Conservation (phyloP, 257 asterid genomes). For the Przewalskia tangutica region DNA sequence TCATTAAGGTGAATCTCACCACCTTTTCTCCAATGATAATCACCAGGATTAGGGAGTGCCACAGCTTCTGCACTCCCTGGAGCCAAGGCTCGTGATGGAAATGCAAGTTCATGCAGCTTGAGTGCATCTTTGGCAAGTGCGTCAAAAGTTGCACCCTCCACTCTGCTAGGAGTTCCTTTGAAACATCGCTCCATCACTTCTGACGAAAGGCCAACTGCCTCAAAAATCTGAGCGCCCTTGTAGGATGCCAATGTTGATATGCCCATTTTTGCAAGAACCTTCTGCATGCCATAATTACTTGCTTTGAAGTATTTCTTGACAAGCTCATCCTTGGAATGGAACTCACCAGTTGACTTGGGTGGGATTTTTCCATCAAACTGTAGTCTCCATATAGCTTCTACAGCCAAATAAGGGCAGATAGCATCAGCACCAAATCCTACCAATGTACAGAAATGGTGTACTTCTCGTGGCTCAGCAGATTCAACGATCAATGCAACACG, state of each 20-base stretch:
- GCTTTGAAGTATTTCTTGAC: constrained; percentile 74
- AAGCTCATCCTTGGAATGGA: constrained; percentile 80
- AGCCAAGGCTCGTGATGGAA: constrained; percentile 75
- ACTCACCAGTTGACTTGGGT: constrained; percentile 73
- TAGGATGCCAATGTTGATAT: constrained; percentile 97
- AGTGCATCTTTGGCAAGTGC: constrained; percentile 88
- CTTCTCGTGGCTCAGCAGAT: constrained; percentile 99
- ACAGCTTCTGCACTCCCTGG: constrained; percentile 94
- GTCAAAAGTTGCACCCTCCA: constrained; percentile 97
- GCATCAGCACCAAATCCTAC: constrained; percentile 99
- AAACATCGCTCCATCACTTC: constrained; percentile 96
- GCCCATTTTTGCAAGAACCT: constrained; percentile 99
- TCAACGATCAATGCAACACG: constrained; percentile 86
- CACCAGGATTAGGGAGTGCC: constrained; percentile 98
- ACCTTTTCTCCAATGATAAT: constrained; percentile 97
- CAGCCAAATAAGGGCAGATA: constrained; percentile 86
- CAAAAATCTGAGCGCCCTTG: constrained; percentile 98
- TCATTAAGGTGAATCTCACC: constrained; percentile 96
- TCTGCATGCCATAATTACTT: constrained; percentile 93
- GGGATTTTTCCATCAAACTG: constrained; percentile 98
- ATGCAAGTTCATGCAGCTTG: constrained; percentile 81
- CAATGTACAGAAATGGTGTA: constrained; percentile 95
- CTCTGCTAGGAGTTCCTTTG: constrained; percentile 95
- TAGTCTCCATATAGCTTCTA: constrained; percentile 91
- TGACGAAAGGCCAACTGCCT: constrained; percentile 98